phyloP scores from a whole-genome alignment of 1,284 basidiomycete species.

The Fomitopsis palustris region DNA sequence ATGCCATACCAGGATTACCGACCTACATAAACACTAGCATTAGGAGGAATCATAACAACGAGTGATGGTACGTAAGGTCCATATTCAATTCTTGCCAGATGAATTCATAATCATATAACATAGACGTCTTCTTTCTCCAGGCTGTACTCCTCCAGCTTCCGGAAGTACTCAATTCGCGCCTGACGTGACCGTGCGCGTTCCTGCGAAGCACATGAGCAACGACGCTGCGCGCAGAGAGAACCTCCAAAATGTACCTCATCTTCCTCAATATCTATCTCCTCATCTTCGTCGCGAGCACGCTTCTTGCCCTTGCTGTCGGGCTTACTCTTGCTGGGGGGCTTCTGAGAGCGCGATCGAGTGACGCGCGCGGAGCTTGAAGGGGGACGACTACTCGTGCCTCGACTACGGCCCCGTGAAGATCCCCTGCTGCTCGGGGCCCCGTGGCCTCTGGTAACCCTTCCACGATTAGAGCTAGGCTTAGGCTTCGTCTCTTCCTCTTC shows the following conservation, averaged over 20 bases:
- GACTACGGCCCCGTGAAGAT: background rate
- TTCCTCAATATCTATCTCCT: slow-evolving; percentile 17
- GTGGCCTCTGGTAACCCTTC: background rate
- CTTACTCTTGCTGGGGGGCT: slow-evolving; percentile 7
- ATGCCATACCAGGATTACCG: too few relatives aligned
- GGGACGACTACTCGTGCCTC: slow-evolving; percentile 11
- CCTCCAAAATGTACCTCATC: slow-evolving; percentile 15
- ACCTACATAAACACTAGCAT: background rate
- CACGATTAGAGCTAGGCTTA: background rate
- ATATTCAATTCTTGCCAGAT: background rate
- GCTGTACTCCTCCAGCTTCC: slow-evolving; percentile 26
- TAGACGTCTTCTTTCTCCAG: slow-evolving; percentile 31
- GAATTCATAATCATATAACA: slow-evolving; percentile 19
- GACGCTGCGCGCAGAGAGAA: background rate
- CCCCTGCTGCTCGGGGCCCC: background rate
- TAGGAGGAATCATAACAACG: background rate
- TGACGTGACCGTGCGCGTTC: slow-evolving; percentile 19
- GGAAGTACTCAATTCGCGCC: slow-evolving; percentile 28
- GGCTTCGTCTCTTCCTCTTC: background rate
- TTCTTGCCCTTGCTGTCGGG: slow-evolving; percentile 20
- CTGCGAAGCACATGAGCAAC: slow-evolving; percentile 1
- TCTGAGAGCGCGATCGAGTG: background rate
- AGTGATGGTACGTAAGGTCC: background rate
- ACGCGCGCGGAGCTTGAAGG: slow-evolving; percentile 3
- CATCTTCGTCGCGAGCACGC: slow-evolving; percentile 8